These are phyloP conservation scores for Ustilago trichophora DNA, from an alignment of 1,284 basidiomycete species.

Conservation along the genomic window DNA sequence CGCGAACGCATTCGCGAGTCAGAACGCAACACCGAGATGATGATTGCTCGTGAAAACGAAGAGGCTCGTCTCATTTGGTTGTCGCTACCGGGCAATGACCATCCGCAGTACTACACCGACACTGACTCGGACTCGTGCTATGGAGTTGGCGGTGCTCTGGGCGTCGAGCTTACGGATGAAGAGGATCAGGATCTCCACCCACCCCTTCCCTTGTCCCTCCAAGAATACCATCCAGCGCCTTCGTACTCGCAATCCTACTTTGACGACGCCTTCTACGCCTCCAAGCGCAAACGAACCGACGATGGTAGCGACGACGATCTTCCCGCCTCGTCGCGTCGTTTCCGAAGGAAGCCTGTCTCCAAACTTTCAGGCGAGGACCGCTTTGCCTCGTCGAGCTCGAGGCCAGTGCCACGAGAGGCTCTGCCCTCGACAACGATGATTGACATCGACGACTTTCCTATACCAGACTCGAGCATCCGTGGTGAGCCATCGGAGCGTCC, in stretches of 20 bases:
- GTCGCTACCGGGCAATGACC: conserved; percentile 55
- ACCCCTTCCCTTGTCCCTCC: conserved; percentile 32
- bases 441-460: conserved; percentile 41
- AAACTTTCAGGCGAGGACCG: conserved; percentile 6
- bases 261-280: conserved; percentile 12
- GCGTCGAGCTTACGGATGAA: conserved; percentile 37
- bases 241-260: conserved; percentile 29
- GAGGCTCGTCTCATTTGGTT: conserved; percentile 52
- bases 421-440: conserved; percentile 36
- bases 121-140: conserved; percentile 54
- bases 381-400: conserved; percentile 13
- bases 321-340: conserved; percentile 4
- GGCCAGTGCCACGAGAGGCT: conserved; percentile 11
- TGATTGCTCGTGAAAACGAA: conserved; percentile 50
- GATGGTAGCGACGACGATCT: conserved; percentile 3
- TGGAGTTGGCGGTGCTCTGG: conserved; percentile 34
- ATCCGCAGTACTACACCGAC: conserved; percentile 58
- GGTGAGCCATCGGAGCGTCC: conserved; percentile 37
- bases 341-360: conserved; percentile 17
- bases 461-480: conserved; percentile 42
- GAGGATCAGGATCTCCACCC: conserved; percentile 48
- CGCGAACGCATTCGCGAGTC: conserved; percentile 46
- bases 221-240: conserved; percentile 36
- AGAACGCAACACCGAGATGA: conserved; percentile 41
- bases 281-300: conserved; percentile 31